Base-by-base conservation (phyloP, 2,329 filamentous ascomycete species). In the Sporothrix schenckii region DNA sequence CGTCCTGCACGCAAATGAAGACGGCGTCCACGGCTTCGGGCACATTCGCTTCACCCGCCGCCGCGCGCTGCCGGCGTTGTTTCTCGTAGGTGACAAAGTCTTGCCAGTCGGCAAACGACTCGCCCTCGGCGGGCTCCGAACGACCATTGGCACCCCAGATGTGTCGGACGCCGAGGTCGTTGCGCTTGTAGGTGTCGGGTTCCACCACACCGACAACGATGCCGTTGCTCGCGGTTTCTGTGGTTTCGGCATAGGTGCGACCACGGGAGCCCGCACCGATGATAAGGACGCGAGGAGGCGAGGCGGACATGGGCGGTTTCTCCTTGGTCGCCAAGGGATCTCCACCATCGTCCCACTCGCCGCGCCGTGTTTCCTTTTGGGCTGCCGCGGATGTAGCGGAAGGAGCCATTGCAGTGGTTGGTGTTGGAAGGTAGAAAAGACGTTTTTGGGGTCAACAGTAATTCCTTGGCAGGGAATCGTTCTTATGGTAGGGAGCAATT, bases 211-310 rank as follows among this genome's bases (percentile, higher is more conserved):
- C 92, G 27, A 86, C 87, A 72, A 98, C 87, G 44, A 89, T 78
- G 6, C 90, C 92, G 73, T 88, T 86, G 72, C 87, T 89, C 21
- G 87, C 87, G 19, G 84, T 82, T n/a, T 82, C 79, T 10, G 93
- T 88, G 68, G 90, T 90, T 71, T 84, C 83, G 44, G 90, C 91
- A 78, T 96, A 97, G 41, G 88, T 86, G 67, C 86, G 85, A 16
- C 93, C 93, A 49, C 93, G 89, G 63, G 91, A 92, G 47, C 93
- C 93, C 9, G 92, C 93, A 24, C 93, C 93, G 75, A 97, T 89
- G 76, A 97, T 86, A 69, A 96, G 84, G 76, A 96, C 88, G 66
- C 90, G 88, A 3, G 89, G 87, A 30, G 87, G 85, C 44, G 77
- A 80, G 6, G 79, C 77, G 3, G 86, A 86, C 77, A 81, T 79